These are phyloP conservation scores for Fusarium sp. DNA, from an alignment of 2,329 filamentous ascomycete genomes.

Conservation along the genomic window DNA sequence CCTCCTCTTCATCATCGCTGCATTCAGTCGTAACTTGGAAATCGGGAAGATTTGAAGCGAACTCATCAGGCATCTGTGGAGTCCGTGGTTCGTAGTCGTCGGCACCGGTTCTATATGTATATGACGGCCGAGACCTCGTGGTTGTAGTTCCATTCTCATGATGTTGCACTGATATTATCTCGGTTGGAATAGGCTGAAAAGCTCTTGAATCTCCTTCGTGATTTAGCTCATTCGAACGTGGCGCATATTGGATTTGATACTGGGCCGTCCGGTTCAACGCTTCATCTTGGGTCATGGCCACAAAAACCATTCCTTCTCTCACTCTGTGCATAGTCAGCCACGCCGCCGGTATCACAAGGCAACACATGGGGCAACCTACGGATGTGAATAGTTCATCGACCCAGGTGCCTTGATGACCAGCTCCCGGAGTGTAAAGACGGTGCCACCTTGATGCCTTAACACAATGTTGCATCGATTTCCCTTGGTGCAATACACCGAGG, in stretches of 20 bases:
- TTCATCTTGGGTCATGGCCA: slow-evolving; percentile 86
- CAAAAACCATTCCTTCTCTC: slow-evolving; percentile 91
- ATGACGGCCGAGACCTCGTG: slow-evolving; percentile 59
- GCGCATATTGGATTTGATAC: slow-evolving; percentile 78
- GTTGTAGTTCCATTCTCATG: slow-evolving; percentile 64
- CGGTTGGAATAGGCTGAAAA: slow-evolving; percentile 41
- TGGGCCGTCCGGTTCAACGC: slow-evolving; percentile 77
- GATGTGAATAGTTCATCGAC: slow-evolving; percentile 80
- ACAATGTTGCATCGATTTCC: slow-evolving; percentile 89
- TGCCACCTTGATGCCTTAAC: slow-evolving; percentile 81
- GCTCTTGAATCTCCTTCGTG: slow-evolving; percentile 37
- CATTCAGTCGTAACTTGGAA: slow-evolving; percentile 70
- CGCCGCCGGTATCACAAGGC: slow-evolving; percentile 18
- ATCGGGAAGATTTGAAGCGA: slow-evolving; percentile 60
- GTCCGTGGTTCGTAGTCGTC: slow-evolving; percentile 61
- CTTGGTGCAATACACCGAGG: slow-evolving; percentile 90
- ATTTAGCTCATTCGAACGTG: slow-evolving; percentile 34
- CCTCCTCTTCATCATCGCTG: slow-evolving; percentile 69
- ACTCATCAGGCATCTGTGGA: slow-evolving; percentile 69
- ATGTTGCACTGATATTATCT: slow-evolving; percentile 65
- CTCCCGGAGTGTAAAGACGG: slow-evolving; percentile 85
- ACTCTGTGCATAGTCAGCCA: slow-evolving; percentile 66
- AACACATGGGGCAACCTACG: slow-evolving; percentile 68
- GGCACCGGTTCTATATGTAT: slow-evolving; percentile 55
- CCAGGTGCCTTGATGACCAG: slow-evolving; percentile 88